phyloP scores from a whole-genome alignment of 2,329 filamentous ascomycete genomes.

The Fusarium fracticaudum region DNA sequence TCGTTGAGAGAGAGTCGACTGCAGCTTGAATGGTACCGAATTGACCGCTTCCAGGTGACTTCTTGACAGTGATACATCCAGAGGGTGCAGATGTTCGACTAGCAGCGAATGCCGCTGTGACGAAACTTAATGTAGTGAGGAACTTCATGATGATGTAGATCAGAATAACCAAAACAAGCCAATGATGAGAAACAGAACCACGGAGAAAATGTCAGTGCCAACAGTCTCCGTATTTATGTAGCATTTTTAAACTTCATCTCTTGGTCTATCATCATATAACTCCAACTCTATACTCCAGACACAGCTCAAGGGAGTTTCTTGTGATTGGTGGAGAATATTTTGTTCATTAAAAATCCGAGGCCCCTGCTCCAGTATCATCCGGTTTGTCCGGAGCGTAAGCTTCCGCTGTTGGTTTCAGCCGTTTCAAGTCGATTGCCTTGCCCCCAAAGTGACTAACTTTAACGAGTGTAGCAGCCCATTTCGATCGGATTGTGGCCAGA shows the following conservation, averaged over 20 bases:
- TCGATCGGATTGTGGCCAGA: not conserved
- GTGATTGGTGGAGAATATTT: slow-evolving; percentile 30
- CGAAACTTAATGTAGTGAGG: slow-evolving; percentile 16
- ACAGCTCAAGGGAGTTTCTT: no score
- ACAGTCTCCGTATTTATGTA: not conserved
- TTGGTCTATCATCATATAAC: not conserved
- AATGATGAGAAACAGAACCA: not conserved
- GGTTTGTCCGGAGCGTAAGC: slow-evolving; percentile 4
- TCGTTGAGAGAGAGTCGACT: slow-evolving; percentile 65
- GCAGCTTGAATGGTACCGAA: slow-evolving; percentile 61
- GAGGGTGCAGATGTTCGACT: slow-evolving; percentile 53
- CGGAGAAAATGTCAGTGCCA: not conserved
- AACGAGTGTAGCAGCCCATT: slow-evolving; percentile 1
- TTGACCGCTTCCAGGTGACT: slow-evolving; percentile 46
- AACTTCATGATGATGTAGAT: slow-evolving; percentile 31
- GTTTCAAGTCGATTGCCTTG: slow-evolving; percentile 14
- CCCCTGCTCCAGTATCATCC: not conserved
- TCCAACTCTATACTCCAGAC: not conserved
- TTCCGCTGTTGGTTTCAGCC: slow-evolving; percentile 30
- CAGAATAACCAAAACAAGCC: not conserved
- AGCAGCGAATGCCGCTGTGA: slow-evolving; percentile 41
- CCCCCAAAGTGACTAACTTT: not conserved
- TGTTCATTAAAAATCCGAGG: not conserved
- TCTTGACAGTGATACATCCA: slow-evolving; percentile 61
- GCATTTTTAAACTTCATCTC: not conserved